A percentile compares a stretch with the other conserved stretches of the same genome.
Evolutionary conservation across 2,329 filamentous ascomycete genomes (phyloP).

Genomic region (Nigrograna mackinnonii): DNA sequence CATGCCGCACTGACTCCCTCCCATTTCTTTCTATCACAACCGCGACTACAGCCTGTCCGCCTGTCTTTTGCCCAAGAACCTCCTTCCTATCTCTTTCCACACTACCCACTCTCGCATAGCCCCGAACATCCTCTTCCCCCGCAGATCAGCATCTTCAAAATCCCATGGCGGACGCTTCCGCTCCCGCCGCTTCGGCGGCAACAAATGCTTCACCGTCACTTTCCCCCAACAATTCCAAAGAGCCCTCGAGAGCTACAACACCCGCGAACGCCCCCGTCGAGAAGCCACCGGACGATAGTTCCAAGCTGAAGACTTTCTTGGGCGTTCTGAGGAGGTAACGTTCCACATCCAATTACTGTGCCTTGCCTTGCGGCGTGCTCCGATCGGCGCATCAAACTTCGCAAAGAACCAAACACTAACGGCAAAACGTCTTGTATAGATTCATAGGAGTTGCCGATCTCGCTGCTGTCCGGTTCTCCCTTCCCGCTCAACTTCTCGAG

Average conservation of each 20-base stretch:
- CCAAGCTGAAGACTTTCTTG: slow-evolving; percentile 87
- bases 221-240: slow-evolving; percentile 35
- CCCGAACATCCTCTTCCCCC: too few species aligned
- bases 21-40: too few species aligned
- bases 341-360: slow-evolving; percentile 28
- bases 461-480: slow-evolving; percentile 90
- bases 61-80: too few species aligned
- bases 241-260: slow-evolving; percentile 39
- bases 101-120: too few species aligned
- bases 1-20: too few species aligned
- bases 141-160: too few species aligned
- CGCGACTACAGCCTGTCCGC: too few species aligned
- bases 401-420: background rate
- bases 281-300: slow-evolving; percentile 74
- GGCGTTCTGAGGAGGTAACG: slow-evolving; percentile 82
- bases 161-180: slow-evolving; percentile 34
- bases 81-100: too few species aligned
- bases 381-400: background rate
- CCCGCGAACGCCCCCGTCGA: slow-evolving; percentile 45
- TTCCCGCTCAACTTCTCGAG: slow-evolving; percentile 93
- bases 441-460: slow-evolving; percentile 97
- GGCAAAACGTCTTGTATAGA: slow-evolving; percentile 51
- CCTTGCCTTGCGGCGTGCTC: background rate
- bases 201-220: slow-evolving; percentile 25
- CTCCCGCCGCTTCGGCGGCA: slow-evolving; percentile 25